phyloP scores from a whole-genome alignment of 495 filamentous ascomycete genomes.

The Polyplosphaeria fusca region DNA sequence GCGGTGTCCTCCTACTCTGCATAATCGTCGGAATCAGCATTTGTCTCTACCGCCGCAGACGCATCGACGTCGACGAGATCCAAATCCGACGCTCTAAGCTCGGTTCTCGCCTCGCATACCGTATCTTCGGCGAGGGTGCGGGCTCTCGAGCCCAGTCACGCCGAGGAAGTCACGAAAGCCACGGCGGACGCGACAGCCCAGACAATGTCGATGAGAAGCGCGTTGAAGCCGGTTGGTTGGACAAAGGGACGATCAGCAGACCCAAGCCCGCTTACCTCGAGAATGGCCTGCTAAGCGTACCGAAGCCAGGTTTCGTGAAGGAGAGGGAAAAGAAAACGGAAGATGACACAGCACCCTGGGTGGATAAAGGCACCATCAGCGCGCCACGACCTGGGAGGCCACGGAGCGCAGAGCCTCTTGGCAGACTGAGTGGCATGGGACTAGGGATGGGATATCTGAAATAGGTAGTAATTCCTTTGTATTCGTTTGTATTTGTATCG shows the following conservation, averaged over 20 bases:
- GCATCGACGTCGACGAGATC: slow-evolving; percentile 17
- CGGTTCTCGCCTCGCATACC: slow-evolving; percentile 16
- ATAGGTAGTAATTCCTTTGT: too few species aligned
- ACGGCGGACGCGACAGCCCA: neutral
- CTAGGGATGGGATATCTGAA: slow-evolving; percentile 30
- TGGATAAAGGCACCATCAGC: slow-evolving; percentile 9
- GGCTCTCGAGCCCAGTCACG: slow-evolving; percentile 3
- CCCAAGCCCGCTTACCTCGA: slow-evolving; percentile 19
- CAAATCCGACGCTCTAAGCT: slow-evolving; percentile 28
- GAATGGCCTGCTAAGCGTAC: slow-evolving; percentile 23
- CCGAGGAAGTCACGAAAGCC: neutral
- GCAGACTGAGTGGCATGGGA: slow-evolving; percentile 30
- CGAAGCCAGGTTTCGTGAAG: slow-evolving; percentile 14
- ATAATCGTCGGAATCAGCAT: slow-evolving; percentile 8
- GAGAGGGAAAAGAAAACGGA: slow-evolving; percentile 7
- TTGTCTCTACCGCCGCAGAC: slow-evolving; percentile 4
- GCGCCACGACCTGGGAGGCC: slow-evolving; percentile 20
- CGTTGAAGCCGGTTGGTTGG: slow-evolving; percentile 2
- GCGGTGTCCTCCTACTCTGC: neutral
- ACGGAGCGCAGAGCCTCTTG: slow-evolving; percentile 25
- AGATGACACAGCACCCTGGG: slow-evolving; percentile 3
- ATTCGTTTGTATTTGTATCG: too few species aligned
- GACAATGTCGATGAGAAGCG: neutral
- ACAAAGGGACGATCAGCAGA: slow-evolving; percentile 16
- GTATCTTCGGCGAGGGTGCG: slow-evolving; percentile 11